Evolutionary conservation across 768 basidiomycete species (phyloP).

Genomic region (Phanerodontia chrysosporium): DNA sequence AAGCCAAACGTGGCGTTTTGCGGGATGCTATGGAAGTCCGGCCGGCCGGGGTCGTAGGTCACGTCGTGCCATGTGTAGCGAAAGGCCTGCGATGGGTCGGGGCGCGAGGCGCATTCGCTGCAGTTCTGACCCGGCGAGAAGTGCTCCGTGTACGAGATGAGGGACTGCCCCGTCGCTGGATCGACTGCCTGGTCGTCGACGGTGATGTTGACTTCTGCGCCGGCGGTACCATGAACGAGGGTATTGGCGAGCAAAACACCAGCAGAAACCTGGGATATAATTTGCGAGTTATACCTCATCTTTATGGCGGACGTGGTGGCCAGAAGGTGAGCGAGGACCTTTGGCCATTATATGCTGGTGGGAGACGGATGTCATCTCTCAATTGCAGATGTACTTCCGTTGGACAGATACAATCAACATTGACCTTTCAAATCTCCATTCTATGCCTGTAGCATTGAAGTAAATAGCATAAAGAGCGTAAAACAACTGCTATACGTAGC

Average conservation of each 20-base stretch:
- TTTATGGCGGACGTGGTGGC: too few relatives aligned
- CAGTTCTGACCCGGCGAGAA: slow-evolving; percentile 12
- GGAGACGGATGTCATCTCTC: too few relatives aligned
- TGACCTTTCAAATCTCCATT: too few relatives aligned
- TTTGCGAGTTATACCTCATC: too few relatives aligned
- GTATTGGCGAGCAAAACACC: background rate
- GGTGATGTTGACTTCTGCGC: background rate
- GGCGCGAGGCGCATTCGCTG: slow-evolving; percentile 22
- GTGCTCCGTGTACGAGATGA: background rate
- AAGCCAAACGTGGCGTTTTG: slow-evolving; percentile 11
- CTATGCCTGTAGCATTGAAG: too few relatives aligned
- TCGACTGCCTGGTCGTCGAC: background rate
- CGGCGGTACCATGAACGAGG: background rate
- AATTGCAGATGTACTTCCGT: too few relatives aligned
- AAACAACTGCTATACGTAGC: too few relatives aligned
- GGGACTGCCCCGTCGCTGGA: background rate
- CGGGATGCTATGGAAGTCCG: background rate
- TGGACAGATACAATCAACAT: too few relatives aligned
- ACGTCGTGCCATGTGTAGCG: slow-evolving; percentile 34
- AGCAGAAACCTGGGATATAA: too few relatives aligned
- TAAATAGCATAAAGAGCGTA: too few relatives aligned
- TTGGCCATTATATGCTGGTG: too few relatives aligned
- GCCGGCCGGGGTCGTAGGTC: slow-evolving; percentile 8
- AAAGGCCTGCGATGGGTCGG: slow-evolving; percentile 17
- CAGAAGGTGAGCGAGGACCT: too few relatives aligned